Evolutionary conservation across 306 rosid species (phyloP).

Genomic region (Citrullus amarus): DNA sequence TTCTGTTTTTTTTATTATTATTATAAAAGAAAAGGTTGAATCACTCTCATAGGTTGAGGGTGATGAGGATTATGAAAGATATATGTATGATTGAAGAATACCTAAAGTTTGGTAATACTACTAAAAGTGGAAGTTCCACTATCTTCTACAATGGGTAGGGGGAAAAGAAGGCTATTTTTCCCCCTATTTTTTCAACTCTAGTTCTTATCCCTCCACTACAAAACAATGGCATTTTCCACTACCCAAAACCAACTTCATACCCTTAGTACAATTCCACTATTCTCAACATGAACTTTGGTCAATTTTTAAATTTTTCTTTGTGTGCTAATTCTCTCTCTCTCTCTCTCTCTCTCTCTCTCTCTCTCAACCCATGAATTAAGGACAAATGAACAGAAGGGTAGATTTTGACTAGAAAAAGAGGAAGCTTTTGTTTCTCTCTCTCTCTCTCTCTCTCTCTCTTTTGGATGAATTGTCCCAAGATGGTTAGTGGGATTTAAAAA

Average conservation of each 20-base stretch:
- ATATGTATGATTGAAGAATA: neutral
- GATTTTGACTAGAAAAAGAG: neutral
- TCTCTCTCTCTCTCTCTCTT: too few species aligned
- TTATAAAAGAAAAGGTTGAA: neutral
- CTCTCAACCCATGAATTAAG: neutral
- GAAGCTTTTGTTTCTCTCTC: neutral
- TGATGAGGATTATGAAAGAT: neutral
- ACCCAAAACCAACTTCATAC: neutral
- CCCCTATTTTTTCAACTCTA: neutral
- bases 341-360: neutral
- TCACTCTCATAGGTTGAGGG: neutral
- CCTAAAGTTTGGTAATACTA: neutral
- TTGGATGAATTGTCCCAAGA: neutral
- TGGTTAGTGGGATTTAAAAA: neutral
- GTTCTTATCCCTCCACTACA: neutral
- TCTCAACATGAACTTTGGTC: neutral
- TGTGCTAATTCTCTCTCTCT: neutral
- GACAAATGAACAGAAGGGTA: neutral
- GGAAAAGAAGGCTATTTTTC: neutral
- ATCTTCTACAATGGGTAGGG: neutral
- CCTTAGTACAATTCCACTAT: neutral
- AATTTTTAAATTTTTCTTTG: neutral
- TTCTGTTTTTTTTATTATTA: too few species aligned
- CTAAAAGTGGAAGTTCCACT: conserved; percentile 4
- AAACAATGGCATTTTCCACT: neutral